A percentile compares a stretch with the other conserved stretches of the same genome.
Evolutionary conservation across 1,284 basidiomycete genomes (phyloP).

Genomic region (Macrocybe sp.): DNA sequence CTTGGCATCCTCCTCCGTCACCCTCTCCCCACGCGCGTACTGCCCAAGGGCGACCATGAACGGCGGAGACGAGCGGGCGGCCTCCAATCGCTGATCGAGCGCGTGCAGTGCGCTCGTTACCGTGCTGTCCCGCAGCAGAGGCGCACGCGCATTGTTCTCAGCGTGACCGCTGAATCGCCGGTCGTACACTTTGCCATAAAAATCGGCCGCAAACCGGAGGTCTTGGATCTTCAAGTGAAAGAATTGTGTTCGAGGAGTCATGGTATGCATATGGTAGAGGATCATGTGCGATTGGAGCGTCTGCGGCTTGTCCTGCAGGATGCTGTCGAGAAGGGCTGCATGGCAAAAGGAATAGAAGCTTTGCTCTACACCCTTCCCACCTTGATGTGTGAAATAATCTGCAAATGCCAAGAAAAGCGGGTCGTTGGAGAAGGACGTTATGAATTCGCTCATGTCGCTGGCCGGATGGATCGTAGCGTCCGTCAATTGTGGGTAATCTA

Average conservation of each 20-base stretch:
- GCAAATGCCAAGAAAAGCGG: slow-evolving; percentile 72
- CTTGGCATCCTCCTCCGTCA: slow-evolving; percentile 21
- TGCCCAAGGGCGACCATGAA: slow-evolving; percentile 43
- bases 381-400: slow-evolving; percentile 64
- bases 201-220: slow-evolving; percentile 64
- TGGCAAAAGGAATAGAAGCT: slow-evolving; percentile 72
- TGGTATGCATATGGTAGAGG: slow-evolving; percentile 60
- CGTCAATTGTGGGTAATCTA: slow-evolving; percentile 77
- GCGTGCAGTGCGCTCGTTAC: slow-evolving; percentile 57
- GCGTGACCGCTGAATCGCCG: slow-evolving; percentile 60
- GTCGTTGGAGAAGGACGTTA: slow-evolving; percentile 81
- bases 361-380: slow-evolving; percentile 50
- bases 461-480: slow-evolving; percentile 62
- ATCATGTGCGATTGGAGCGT: slow-evolving; percentile 72
- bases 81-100: slow-evolving; percentile 51
- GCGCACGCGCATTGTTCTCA: slow-evolving; percentile 58
- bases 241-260: slow-evolving; percentile 49
- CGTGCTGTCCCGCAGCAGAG: slow-evolving; percentile 65
- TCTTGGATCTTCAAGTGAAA: slow-evolving; percentile 68
- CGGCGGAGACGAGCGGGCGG: slow-evolving; percentile 33
- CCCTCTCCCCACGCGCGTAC: slow-evolving; percentile 47
- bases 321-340: slow-evolving; percentile 79
- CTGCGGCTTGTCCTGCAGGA: slow-evolving; percentile 83
- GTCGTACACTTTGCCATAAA: slow-evolving; percentile 69
- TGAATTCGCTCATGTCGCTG: slow-evolving; percentile 75